Conservation (phyloP, 768 basidiomycete genomes). For the Termitomyces sp. region DNA sequence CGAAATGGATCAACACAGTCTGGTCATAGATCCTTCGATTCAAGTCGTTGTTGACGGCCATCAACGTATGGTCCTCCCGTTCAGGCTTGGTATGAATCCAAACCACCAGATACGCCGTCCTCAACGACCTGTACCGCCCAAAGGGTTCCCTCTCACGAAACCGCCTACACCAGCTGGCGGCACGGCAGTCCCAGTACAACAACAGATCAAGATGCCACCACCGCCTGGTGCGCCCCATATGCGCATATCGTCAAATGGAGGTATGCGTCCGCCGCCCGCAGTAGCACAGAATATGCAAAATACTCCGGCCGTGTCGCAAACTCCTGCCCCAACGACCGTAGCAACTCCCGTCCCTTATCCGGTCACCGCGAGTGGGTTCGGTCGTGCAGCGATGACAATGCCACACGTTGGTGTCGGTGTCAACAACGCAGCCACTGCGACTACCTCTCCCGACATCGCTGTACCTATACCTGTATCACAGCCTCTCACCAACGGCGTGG, state of each 20-base stretch:
- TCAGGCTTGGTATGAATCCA: slow-evolving; percentile 35
- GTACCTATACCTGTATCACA: slow-evolving; percentile 23
- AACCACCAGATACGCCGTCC: slow-evolving; percentile 24
- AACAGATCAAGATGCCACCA: slow-evolving; percentile 61
- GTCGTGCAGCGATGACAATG: slow-evolving; percentile 39
- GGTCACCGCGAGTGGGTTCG: slow-evolving; percentile 32
- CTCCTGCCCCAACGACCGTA: slow-evolving; percentile 21
- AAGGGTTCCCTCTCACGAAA: slow-evolving; percentile 8
- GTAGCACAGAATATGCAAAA: slow-evolving; percentile 21
- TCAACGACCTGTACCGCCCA: slow-evolving; percentile 15
- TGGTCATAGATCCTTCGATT: slow-evolving; percentile 48
- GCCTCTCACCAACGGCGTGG: slow-evolving; percentile 26
- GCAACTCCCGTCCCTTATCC: slow-evolving; percentile 28
- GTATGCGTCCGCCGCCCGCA: slow-evolving; percentile 42
- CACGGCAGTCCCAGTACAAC: slow-evolving; percentile 52
- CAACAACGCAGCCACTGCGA: background rate
- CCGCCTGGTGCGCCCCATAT: slow-evolving; percentile 49
- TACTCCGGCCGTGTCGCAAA: slow-evolving; percentile 14
- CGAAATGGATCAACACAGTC: slow-evolving; percentile 47
- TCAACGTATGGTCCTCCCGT: slow-evolving; percentile 44
- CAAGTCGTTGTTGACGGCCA: slow-evolving; percentile 45
- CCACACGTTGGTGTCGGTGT: slow-evolving; percentile 27
- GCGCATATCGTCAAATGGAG: slow-evolving; percentile 56
- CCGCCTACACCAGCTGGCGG: slow-evolving; percentile 27
- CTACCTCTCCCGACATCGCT: slow-evolving; percentile 23